A percentile compares a stretch with the other conserved stretches of the same genome.
phyloP scores from a whole-genome alignment of 2,329 filamentous ascomycete genomes.

The Diaporthe batatas region DNA sequence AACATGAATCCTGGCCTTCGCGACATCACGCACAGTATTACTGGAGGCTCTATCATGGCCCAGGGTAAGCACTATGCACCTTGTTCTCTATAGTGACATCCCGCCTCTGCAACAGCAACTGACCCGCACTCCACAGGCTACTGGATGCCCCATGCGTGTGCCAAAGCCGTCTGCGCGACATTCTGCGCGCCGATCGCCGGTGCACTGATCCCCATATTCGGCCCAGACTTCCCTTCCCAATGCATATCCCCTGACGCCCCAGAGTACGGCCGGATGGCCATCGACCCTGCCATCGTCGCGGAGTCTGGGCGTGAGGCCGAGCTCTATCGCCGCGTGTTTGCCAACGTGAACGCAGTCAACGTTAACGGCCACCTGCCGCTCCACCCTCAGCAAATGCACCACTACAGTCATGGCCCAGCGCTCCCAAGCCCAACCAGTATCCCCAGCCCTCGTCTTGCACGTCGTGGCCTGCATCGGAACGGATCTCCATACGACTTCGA shows the following conservation, averaged over 20 bases:
- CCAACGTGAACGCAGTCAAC: conserved; percentile 43
- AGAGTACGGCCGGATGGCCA: conserved; percentile 76
- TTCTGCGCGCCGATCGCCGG: conserved; percentile 90
- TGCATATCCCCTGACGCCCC: conserved; percentile 76
- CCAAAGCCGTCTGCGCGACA: conserved; percentile 86
- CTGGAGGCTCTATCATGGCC: conserved; percentile 88
- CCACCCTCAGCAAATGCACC: conserved; percentile 39
- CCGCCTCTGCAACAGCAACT: conserved; percentile 23
- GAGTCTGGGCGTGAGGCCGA: conserved; percentile 65
- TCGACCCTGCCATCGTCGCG: conserved; percentile 68
- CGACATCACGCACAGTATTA: conserved; percentile 95
- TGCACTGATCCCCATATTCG: conserved; percentile 91
- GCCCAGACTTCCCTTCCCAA: conserved; percentile 79
- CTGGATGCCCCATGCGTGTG: conserved; percentile 94
- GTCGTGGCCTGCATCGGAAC: conserved; percentile 22
- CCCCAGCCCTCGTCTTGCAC: conserved; percentile 39
- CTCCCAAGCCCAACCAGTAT: conserved; percentile 45
- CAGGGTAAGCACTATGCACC: conserved; percentile 73
- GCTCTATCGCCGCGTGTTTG: conserved; percentile 54
- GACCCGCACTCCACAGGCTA: conserved; percentile 74
- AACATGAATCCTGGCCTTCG: conserved; percentile 83
- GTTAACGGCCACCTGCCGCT: conserved; percentile 38
- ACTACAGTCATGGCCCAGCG: conserved; percentile 40
- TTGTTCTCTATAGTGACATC: no score
- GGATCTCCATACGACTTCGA: conserved; percentile 41